Conservation (phyloP, 345 rosid species). For the Aquilaria malaccensis region DNA sequence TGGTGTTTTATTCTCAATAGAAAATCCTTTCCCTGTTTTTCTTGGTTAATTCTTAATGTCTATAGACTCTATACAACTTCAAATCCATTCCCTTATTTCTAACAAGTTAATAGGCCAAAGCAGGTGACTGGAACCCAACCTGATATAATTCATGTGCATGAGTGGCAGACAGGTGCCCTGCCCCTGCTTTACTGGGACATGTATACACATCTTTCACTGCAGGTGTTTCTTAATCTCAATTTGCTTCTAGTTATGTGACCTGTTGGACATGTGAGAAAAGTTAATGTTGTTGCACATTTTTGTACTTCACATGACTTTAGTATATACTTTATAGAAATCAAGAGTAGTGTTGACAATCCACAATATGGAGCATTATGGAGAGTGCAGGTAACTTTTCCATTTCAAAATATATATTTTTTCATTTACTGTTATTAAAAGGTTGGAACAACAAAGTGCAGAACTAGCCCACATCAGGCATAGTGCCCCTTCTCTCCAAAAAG, state of each 20-base stretch:
- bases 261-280: conserved; percentile 1
- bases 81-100: neutral
- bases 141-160: conserved; percentile 54
- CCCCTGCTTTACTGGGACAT: conserved; percentile 61
- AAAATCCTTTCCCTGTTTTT: too few species aligned
- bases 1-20: too few species aligned
- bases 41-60: too few species aligned
- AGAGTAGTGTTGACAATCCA: conserved; percentile 51
- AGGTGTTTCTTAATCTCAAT: conserved; percentile 18
- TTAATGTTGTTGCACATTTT: neutral
- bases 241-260: neutral
- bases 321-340: conserved; percentile 29
- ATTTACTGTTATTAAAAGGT: neutral
- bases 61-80: neutral
- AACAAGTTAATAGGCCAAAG: conserved; percentile 6
- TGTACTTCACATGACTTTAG: neutral
- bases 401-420: neutral
- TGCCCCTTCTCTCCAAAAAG: too few species aligned
- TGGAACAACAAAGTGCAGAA: too few species aligned
- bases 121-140: conserved; percentile 50
- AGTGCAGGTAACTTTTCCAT: conserved; percentile 31
- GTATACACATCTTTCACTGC: conserved; percentile 41
- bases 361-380: conserved; percentile 58
- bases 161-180: conserved; percentile 53
- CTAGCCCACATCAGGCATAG: too few species aligned